phyloP scores from a whole-genome alignment of 2,329 filamentous ascomycete species.

The Penicillium freii region DNA sequence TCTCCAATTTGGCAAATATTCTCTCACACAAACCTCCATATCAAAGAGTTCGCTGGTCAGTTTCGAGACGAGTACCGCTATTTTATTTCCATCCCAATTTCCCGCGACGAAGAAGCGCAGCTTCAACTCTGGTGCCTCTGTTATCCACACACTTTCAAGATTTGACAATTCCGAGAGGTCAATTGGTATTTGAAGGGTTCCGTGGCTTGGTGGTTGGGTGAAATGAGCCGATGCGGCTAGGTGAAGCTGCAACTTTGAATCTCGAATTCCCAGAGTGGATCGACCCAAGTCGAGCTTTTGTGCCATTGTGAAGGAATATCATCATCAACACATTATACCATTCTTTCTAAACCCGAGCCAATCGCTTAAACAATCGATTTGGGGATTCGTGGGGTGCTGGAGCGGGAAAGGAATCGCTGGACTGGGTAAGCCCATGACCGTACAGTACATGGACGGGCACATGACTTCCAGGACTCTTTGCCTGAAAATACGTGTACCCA shows the following conservation, averaged over 20 bases:
- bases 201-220: background rate
- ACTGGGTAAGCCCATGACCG: background rate
- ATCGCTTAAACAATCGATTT: background rate
- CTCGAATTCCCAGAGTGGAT: background rate
- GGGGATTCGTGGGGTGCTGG: background rate
- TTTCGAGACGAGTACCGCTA: slow-evolving; percentile 11
- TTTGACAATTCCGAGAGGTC: background rate
- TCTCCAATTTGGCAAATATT: background rate
- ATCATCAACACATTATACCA: background rate
- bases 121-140: slow-evolving; percentile 27
- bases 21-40: slow-evolving; percentile 22
- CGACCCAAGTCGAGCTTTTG: slow-evolving; percentile 8
- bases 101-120: slow-evolving; percentile 27
- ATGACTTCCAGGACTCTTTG: background rate
- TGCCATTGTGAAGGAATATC: slow-evolving; percentile 21
- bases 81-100: background rate
- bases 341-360: background rate
- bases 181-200: background rate
- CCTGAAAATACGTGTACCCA: background rate
- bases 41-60: slow-evolving; percentile 25
- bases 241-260: slow-evolving; percentile 7
- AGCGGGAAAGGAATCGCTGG: background rate
- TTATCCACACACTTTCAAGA: slow-evolving; percentile 28
- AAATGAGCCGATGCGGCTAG: background rate
- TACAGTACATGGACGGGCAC: background rate